Percentiles rank a stretch among this genome's conserved stretches.
Evolutionary conservation across 2,329 filamentous ascomycete species (phyloP).

Genomic region (Cryphonectria nitschkei): DNA sequence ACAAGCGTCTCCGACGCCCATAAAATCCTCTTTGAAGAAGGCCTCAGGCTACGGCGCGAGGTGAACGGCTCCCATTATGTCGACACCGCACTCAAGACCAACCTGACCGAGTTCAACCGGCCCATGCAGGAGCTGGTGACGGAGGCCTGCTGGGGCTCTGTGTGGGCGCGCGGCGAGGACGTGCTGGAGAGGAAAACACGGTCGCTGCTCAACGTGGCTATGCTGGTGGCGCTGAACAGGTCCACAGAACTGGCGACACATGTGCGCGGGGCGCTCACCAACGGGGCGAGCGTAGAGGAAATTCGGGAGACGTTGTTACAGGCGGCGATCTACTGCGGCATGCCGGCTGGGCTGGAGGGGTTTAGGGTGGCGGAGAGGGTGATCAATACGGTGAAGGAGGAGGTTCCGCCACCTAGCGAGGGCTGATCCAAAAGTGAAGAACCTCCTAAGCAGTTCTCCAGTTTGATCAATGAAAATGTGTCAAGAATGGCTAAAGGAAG

Average conservation of each 20-base stretch:
- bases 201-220: conserved; percentile 65
- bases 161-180: conserved; percentile 67
- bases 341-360: conserved; percentile 48
- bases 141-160: conserved; percentile 66
- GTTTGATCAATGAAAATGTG: background rate
- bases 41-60: conserved; percentile 60
- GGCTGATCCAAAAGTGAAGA: background rate
- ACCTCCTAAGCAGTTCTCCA: no score
- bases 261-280: conserved; percentile 65
- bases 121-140: conserved; percentile 67
- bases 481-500: background rate
- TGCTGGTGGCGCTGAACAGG: conserved; percentile 61
- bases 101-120: conserved; percentile 60
- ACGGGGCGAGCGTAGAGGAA: conserved; percentile 63
- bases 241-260: conserved; percentile 63
- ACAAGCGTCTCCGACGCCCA: conserved; percentile 43
- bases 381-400: conserved; percentile 35
- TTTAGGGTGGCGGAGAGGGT: conserved; percentile 40
- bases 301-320: conserved; percentile 62
- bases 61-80: conserved; percentile 67
- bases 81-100: conserved; percentile 57
- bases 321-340: conserved; percentile 48
- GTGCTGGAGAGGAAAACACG: conserved; percentile 61
- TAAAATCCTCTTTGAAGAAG: conserved; percentile 62
- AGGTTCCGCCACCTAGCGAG: background rate